Conservation (phyloP, 164 flowering plant species). For the Sedum album region DNA sequence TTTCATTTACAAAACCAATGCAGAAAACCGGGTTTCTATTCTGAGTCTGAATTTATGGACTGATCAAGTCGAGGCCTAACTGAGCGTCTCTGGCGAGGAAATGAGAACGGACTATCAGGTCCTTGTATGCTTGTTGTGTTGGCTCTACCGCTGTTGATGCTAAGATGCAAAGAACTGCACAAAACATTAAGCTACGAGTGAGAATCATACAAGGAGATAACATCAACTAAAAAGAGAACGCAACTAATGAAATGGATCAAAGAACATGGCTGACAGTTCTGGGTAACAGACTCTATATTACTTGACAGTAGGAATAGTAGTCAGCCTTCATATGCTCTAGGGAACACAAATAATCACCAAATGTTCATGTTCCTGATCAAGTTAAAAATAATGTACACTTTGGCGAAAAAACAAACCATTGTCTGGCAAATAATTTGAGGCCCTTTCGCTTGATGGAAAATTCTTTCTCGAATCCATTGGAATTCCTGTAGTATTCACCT, state of each 20-base stretch:
- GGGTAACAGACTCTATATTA: background rate
- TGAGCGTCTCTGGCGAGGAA: constrained; percentile 11
- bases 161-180: constrained; percentile 5
- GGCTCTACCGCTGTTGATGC: background rate
- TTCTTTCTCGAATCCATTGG: constrained; percentile 40
- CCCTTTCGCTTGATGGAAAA: constrained; percentile 36
- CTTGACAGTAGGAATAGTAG: background rate
- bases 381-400: background rate
- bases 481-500: constrained; percentile 35
- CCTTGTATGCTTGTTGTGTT: background rate
- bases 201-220: background rate
- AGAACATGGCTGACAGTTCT: background rate
- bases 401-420: constrained; percentile 38
- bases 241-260: background rate
- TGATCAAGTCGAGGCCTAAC: constrained; percentile 3
- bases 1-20: constrained; percentile 5
- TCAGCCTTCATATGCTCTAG: background rate
- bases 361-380: background rate
- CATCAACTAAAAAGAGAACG: background rate
- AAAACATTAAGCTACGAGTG: background rate
- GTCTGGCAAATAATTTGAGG: constrained; percentile 47
- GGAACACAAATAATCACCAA: background rate
- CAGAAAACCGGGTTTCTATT: constrained; percentile 4
- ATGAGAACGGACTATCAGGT: constrained; percentile 9
- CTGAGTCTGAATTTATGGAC: constrained; percentile 6